Evolutionary conservation across 805 yeast species (phyloP).

Genomic region (Ogataea paraovalis): DNA sequence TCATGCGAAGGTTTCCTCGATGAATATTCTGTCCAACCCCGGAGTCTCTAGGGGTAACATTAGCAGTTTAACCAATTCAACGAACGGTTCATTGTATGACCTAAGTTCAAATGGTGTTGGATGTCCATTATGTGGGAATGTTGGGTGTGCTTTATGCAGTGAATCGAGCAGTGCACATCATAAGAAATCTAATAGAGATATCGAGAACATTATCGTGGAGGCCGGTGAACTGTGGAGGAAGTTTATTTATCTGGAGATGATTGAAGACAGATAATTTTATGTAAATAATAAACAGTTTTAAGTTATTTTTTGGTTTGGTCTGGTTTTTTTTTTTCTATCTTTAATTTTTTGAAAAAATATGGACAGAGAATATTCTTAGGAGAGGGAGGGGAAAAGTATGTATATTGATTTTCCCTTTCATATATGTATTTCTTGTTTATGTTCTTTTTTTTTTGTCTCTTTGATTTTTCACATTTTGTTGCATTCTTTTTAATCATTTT

Average conservation of each 20-base stretch:
- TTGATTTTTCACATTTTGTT: too few species aligned
- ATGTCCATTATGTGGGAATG: slow-evolving; percentile 10
- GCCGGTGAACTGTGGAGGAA: slow-evolving; percentile 89
- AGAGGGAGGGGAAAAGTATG: too few species aligned
- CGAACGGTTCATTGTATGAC: background rate
- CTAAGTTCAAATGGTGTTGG: background rate
- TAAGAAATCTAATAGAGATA: slow-evolving; percentile 41
- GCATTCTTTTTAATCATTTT: too few species aligned
- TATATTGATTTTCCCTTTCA: too few species aligned
- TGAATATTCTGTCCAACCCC: background rate
- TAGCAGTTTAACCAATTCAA: background rate
- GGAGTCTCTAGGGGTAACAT: background rate
- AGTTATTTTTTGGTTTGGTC: background rate
- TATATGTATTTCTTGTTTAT: background rate
- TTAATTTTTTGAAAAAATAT: background rate
- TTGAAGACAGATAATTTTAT: slow-evolving; percentile 37
- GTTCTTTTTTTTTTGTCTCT: background rate
- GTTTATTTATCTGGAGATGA: slow-evolving; percentile 64
- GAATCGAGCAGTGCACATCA: slow-evolving; percentile 10
- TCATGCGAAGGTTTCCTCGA: background rate
- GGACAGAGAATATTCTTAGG: background rate
- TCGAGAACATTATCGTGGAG: slow-evolving; percentile 67
- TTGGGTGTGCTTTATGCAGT: slow-evolving; percentile 7
- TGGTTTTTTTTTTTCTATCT: background rate
- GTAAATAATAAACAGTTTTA: too few species aligned